These are phyloP conservation scores for Diutina scorzettiae DNA, from an alignment of 1,139 yeast genomes.

Conservation along the genomic window DNA sequence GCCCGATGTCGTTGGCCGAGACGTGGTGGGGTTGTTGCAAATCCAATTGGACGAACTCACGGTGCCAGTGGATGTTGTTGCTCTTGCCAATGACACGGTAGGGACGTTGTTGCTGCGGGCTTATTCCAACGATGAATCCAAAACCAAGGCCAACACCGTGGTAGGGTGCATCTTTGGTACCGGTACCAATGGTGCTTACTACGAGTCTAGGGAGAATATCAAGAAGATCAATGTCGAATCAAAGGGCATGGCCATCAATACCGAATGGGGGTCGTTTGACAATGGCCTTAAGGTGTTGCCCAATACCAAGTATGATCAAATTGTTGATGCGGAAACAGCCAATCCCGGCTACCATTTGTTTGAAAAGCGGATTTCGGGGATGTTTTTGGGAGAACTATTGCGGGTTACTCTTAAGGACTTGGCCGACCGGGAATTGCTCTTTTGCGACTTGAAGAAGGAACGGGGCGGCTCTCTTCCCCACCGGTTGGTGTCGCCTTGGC, in stretches of 20 bases:
- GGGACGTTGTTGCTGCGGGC: slow-evolving; percentile 86
- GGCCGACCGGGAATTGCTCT: slow-evolving; percentile 41
- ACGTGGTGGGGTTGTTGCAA: slow-evolving; percentile 66
- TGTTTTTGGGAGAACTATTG: slow-evolving; percentile 85
- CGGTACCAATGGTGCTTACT: slow-evolving; percentile 92
- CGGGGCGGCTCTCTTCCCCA: slow-evolving; percentile 51
- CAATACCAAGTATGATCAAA: slow-evolving; percentile 57
- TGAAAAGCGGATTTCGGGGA: slow-evolving; percentile 88
- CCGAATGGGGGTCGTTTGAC: slow-evolving; percentile 97
- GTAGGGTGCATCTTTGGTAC: slow-evolving; percentile 92
- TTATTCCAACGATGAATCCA: slow-evolving; percentile 47
- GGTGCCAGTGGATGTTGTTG: slow-evolving; percentile 66
- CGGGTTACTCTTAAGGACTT: slow-evolving; percentile 63
- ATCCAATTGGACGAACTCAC: slow-evolving; percentile 44
- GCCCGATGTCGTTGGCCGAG: slow-evolving; percentile 72
- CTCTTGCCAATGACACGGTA: slow-evolving; percentile 89
- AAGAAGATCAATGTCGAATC: neutral
- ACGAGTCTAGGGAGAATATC: slow-evolving; percentile 60
- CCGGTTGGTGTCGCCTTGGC: slow-evolving; percentile 63
- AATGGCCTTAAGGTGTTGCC: slow-evolving; percentile 65
- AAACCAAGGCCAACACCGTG: slow-evolving; percentile 57
- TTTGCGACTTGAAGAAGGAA: slow-evolving; percentile 37
- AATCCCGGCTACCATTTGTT: slow-evolving; percentile 82
- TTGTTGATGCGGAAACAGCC: slow-evolving; percentile 61
- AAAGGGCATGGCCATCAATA: slow-evolving; percentile 77